A percentile compares a stretch with the other conserved stretches of the same genome.
These are phyloP conservation scores for Backusella luteola DNA, from an alignment of 192 early-diverging fungal species.

Conservation along the genomic window DNA sequence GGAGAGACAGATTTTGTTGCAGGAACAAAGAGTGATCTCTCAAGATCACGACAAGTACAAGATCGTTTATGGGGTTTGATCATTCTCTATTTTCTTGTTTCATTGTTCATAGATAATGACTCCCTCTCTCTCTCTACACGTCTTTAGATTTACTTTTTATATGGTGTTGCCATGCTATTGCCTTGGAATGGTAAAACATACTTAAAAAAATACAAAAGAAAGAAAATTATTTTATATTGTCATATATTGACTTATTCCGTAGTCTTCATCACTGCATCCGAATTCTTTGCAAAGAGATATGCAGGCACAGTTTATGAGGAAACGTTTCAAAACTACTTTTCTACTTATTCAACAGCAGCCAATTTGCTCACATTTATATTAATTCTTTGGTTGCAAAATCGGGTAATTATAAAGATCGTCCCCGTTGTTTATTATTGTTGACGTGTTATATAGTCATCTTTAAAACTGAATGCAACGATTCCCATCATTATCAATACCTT, in stretches of 20 bases:
- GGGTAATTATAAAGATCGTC: constrained; percentile 34
- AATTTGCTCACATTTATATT: constrained; percentile 56
- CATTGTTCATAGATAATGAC: neutral
- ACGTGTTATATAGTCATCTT: neutral
- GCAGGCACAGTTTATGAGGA: constrained; percentile 53
- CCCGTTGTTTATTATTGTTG: neutral
- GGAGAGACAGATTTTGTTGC: neutral
- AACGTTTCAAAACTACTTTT: constrained; percentile 81
- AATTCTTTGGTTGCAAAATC: constrained; percentile 50
- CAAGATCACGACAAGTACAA: constrained; percentile 12
- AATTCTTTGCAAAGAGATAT: constrained; percentile 68
- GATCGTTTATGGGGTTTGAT: constrained; percentile 13
- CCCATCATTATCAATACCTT: constrained; percentile 54
- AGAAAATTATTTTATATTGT: too few species aligned
- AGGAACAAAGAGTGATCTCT: neutral
- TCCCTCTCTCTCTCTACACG: neutral
- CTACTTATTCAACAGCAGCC: constrained; percentile 57
- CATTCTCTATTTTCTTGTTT: neutral
- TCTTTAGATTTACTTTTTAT: constrained; percentile 59
- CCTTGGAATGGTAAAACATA: constrained; percentile 68
- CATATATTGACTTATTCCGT: neutral
- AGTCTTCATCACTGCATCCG: constrained; percentile 78
- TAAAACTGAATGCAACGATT: constrained; percentile 7
- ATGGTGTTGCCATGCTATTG: constrained; percentile 74
- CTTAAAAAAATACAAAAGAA: neutral